Base-by-base conservation (phyloP, 305 asterid genomes). In the Solanum hybrid region DNA sequence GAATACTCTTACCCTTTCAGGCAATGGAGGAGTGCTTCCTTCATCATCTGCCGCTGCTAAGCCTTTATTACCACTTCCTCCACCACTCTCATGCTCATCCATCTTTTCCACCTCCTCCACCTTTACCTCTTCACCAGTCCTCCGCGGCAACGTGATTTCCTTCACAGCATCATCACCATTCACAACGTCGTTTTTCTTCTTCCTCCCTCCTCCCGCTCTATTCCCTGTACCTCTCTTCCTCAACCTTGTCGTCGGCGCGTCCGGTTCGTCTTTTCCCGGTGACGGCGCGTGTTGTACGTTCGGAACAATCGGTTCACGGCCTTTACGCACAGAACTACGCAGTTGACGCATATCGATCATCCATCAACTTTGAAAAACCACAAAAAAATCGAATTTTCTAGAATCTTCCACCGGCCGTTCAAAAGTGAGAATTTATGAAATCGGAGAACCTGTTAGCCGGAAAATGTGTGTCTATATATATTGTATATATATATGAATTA, bases 1-100 rank as follows among this genome's bases (percentile, higher is more conserved):
- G 64, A 37, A 79, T 12, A 90, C 17, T 1, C 37, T 29, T 87
- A 96, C 99, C 95, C 92, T 95, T 89, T 94, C 94, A 26, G 98
- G 98, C 88, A 96, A 86, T 40, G 98, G 98, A 89, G 96, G 92
- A 38, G 95, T 91, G 92, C 93, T 94, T 75, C 96, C 97, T 89
- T 96, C 97, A 36, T 94, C 96, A 89, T 93, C 97, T 29, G 92
- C 93, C 29, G 90, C 95, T 91, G 94, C 89, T 89, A 92, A n/a
- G 26, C 94, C 96, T 84, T 92, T 92, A 71, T 92, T 95, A 76
- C 96, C 93, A 79, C 98, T 94, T 69, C 93, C 92, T 37, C 94
- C 98, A 79, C 98, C 96, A 90, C 95, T 93, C 80, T 89, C 94
- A 66, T 90, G 69, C 90, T 91, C 95, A 85, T 93, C 96, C 98